Conservation (phyloP, 2,329 filamentous ascomycete species). For the Colletotrichum noveboracense region DNA sequence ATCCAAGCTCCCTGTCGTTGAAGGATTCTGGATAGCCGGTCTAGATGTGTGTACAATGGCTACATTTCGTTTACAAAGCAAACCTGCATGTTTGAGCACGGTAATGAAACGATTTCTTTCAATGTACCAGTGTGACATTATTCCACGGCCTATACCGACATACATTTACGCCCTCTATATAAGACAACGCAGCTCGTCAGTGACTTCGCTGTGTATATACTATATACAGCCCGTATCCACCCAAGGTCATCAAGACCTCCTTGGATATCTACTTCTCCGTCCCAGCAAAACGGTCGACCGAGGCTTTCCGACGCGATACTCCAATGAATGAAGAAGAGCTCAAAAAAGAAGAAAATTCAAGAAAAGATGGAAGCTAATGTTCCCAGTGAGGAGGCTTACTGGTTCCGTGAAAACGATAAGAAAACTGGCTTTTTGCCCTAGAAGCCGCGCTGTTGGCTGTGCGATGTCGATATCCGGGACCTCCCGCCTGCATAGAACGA, state of each 20-base stretch:
- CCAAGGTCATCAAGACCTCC: not conserved
- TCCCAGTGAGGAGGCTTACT: conserved; percentile 3
- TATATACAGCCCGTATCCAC: not conserved
- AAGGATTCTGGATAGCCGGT: too few species aligned
- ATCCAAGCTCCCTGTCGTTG: not conserved
- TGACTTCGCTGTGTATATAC: conserved; percentile 14
- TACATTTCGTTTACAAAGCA: not conserved
- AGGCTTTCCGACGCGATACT: not conserved
- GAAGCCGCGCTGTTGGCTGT: not conserved
- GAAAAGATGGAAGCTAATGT: not conserved
- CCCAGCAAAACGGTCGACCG: not conserved
- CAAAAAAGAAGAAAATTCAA: not conserved
- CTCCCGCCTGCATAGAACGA: not conserved
- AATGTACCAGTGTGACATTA: not conserved
- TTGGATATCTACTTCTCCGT: not conserved
- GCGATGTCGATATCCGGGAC: not conserved
- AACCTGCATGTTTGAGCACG: not conserved
- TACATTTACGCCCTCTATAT: not conserved
- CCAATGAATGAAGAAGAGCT: not conserved
- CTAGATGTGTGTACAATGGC: too few species aligned
- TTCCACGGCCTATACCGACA: not conserved
- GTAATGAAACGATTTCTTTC: not conserved
- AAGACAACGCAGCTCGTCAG: not conserved
- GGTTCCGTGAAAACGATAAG: not conserved
- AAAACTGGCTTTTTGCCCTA: not conserved